These are phyloP conservation scores for Phytophthora colocasiae DNA, from an alignment of 352 stramenopile genomes.

Conservation along the genomic window DNA sequence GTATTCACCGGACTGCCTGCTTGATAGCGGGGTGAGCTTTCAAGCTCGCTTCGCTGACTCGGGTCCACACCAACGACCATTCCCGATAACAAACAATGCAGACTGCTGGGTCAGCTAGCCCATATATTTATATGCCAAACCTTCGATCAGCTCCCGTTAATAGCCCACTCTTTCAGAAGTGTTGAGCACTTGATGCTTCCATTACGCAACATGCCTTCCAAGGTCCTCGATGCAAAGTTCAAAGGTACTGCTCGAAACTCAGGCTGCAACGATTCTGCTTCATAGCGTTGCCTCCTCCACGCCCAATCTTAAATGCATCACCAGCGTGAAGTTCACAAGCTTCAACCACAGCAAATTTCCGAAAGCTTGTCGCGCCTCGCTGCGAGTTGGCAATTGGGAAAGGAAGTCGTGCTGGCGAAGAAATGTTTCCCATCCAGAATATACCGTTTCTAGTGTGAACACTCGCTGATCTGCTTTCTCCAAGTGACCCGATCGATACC, in stretches of 20 bases:
- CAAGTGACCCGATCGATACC: constrained; percentile 80
- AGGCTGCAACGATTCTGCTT: constrained; percentile 58
- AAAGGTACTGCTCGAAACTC: constrained; percentile 82
- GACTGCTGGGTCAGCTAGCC: background rate
- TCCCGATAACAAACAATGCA: background rate
- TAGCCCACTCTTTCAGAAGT: constrained; percentile 75
- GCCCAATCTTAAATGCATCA: constrained; percentile 76
- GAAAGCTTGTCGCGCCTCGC: constrained; percentile 78
- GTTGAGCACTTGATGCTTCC: constrained; percentile 81
- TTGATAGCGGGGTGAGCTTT: constrained; percentile 42
- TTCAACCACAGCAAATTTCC: constrained; percentile 75
- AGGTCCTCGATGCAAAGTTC: constrained; percentile 72
- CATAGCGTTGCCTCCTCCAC: constrained; percentile 25
- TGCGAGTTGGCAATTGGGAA: constrained; percentile 62
- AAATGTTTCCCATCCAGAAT: constrained; percentile 81
- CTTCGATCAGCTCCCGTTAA: constrained; percentile 50
- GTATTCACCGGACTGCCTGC: constrained; percentile 29
- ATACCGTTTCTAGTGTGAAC: constrained; percentile 89
- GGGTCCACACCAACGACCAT: constrained; percentile 23
- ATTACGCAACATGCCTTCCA: constrained; percentile 80
- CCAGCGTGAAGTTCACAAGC: constrained; percentile 46
- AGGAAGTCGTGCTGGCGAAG: constrained; percentile 80
- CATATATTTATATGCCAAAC: constrained; percentile 21
- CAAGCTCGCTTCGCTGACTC: background rate
- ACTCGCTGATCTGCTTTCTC: constrained; percentile 69